Percentiles rank a stretch among this genome's conserved stretches.
phyloP scores from a whole-genome alignment of 1,139 yeast genomes.

The Yamadazyma jaroonii region DNA sequence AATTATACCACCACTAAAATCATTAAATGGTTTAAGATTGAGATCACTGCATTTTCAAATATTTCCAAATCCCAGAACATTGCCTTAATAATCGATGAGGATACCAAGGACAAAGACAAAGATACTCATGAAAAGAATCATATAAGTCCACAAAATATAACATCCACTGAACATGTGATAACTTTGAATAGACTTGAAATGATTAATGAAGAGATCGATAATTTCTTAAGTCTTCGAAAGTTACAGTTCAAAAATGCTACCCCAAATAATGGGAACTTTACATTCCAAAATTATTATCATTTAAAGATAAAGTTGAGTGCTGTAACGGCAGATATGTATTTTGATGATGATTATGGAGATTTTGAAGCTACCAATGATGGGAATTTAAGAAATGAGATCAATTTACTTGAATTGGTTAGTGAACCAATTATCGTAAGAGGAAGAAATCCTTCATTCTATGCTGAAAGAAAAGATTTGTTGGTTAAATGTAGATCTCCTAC shows the following conservation, averaged over 20 bases:
- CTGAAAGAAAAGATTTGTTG: conserved; percentile 51
- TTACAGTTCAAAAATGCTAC: conserved; percentile 63
- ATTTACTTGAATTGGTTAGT: conserved; percentile 33
- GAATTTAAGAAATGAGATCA: conserved; percentile 31
- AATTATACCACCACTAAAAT: conserved; percentile 36
- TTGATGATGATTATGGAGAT: conserved; percentile 40
- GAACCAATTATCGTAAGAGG: conserved; percentile 65
- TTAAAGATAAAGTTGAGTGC: conserved; percentile 45
- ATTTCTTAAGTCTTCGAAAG: conserved; percentile 36
- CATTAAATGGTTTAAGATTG: conserved; percentile 40
- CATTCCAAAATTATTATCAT: conserved; percentile 56
- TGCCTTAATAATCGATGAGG: conserved; percentile 30
- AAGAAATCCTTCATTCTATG: conserved; percentile 62
- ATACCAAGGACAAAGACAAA: conserved; percentile 21
- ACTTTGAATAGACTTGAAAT: conserved; percentile 25
- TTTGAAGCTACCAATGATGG: conserved; percentile 17
- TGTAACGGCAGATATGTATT: conserved; percentile 42
- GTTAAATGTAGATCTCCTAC: conserved; percentile 28
- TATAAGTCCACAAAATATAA: conserved; percentile 21
- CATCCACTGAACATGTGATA: conserved; percentile 28
- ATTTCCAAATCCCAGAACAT: conserved; percentile 27
- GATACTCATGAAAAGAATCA: conserved; percentile 17
- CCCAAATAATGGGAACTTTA: conserved; percentile 59
- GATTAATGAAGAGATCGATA: conserved; percentile 26
- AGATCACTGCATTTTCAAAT: conserved; percentile 36